phyloP scores from a whole-genome alignment of 2,329 filamentous ascomycete genomes.

The Neofusicoccum ribis region DNA sequence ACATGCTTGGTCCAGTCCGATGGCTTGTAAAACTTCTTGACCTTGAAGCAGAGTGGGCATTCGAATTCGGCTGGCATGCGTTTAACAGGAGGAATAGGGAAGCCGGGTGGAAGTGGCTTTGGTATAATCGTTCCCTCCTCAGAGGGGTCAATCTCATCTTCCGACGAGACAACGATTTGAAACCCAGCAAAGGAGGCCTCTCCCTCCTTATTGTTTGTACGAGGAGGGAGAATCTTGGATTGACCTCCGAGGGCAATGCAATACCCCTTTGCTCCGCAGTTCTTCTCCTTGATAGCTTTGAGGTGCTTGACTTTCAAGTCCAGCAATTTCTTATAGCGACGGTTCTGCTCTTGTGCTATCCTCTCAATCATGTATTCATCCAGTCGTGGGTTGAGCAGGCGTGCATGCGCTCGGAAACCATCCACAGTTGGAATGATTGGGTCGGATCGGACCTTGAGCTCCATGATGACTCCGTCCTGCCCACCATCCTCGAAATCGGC shows the following conservation, averaged over 20 bases:
- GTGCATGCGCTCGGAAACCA: conserved; percentile 75
- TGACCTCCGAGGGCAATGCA: conserved; percentile 70
- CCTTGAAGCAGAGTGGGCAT: conserved; percentile 81
- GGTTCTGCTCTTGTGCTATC: conserved; percentile 76
- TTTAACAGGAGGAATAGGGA: conserved; percentile 76
- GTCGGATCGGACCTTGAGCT: conserved; percentile 63
- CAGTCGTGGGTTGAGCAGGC: conserved; percentile 72
- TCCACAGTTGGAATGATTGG: conserved; percentile 70
- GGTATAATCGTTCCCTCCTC: conserved; percentile 64
- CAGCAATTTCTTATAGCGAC: conserved; percentile 76
- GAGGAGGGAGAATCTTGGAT: conserved; percentile 61
- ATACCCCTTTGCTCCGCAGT: conserved; percentile 61
- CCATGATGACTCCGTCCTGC: conserved; percentile 60
- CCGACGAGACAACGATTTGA: conserved; percentile 56
- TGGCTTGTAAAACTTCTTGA: conserved; percentile 84
- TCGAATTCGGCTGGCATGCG: conserved; percentile 84
- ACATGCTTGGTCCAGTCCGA: conserved; percentile 98
- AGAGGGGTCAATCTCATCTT: conserved; percentile 64
- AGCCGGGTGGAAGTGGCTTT: conserved; percentile 71
- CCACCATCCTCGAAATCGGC: conserved; percentile 34
- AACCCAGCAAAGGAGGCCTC: conserved; percentile 59
- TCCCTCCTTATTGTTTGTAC: conserved; percentile 56
- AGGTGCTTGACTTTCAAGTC: conserved; percentile 70
- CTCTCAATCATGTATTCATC: conserved; percentile 71
- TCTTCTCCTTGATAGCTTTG: conserved; percentile 55